Percentiles rank a stretch among this genome's conserved stretches.
These are phyloP conservation scores for Thelephora aurantiotincta DNA, from an alignment of 768 basidiomycete genomes.

Conservation along the genomic window DNA sequence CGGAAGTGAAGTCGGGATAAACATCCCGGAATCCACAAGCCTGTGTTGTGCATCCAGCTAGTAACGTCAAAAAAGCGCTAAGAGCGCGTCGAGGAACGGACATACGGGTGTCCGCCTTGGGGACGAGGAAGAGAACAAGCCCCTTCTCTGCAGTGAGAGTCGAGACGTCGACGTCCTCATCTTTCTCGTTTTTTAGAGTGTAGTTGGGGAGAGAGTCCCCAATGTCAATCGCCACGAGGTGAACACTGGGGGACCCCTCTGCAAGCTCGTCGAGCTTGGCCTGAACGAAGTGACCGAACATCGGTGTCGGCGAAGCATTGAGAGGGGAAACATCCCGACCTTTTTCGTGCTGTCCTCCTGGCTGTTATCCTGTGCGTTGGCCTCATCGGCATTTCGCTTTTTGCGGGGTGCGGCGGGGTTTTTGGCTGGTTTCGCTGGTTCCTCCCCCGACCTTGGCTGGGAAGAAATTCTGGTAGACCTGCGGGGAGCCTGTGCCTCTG, in stretches of 20 bases:
- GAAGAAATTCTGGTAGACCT: slow-evolving; percentile 42
- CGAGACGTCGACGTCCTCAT: slow-evolving; percentile 57
- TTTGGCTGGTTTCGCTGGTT: slow-evolving; percentile 13
- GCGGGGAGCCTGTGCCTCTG: background rate
- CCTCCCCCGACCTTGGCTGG: slow-evolving; percentile 26
- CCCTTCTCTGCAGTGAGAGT: slow-evolving; percentile 56
- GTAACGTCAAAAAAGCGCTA: background rate
- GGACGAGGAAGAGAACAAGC: slow-evolving; percentile 70
- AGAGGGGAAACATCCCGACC: background rate
- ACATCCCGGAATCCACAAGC: slow-evolving; percentile 86
- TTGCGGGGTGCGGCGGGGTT: slow-evolving; percentile 22
- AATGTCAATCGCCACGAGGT: slow-evolving; percentile 33
- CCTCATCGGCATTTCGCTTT: slow-evolving; percentile 21
- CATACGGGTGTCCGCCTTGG: slow-evolving; percentile 78
- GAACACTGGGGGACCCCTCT: slow-evolving; percentile 7
- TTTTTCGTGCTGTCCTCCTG: background rate
- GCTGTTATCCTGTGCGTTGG: slow-evolving; percentile 10
- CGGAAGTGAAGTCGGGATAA: slow-evolving; percentile 58
- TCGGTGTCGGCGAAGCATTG: background rate
- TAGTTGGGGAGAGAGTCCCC: slow-evolving; percentile 67
- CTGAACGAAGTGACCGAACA: background rate
- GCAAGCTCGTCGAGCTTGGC: background rate
- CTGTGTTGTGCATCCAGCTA: slow-evolving; percentile 85
- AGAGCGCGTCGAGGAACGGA: slow-evolving; percentile 5
- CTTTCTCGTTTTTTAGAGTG: slow-evolving; percentile 75